Conservation (phyloP, 2,329 filamentous ascomycete species). For the Neonectria faginata region DNA sequence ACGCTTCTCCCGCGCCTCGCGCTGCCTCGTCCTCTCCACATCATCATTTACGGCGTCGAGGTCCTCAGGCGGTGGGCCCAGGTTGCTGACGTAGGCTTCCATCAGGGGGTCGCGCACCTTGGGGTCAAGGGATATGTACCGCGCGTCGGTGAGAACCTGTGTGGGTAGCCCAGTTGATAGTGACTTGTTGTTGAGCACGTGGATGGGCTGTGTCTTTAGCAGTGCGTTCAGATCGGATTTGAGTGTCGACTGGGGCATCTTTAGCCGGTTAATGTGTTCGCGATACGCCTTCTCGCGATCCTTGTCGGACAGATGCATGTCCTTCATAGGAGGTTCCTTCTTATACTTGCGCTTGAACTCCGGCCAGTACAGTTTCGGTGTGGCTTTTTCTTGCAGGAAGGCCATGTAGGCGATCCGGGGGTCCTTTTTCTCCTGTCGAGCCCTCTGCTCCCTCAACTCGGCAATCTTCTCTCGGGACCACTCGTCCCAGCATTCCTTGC, state of each 20-base stretch:
- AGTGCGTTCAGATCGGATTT: slow-evolving; percentile 77
- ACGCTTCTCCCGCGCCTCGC: slow-evolving; percentile 66
- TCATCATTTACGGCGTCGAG: slow-evolving; percentile 58
- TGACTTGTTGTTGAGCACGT: slow-evolving; percentile 70
- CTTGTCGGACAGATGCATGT: slow-evolving; percentile 76
- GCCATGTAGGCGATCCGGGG: slow-evolving; percentile 84
- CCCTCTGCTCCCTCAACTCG: slow-evolving; percentile 76
- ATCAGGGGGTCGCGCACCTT: slow-evolving; percentile 73
- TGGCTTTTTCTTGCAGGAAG: slow-evolving; percentile 84
- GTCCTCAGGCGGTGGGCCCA: slow-evolving; percentile 68
- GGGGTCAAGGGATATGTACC: slow-evolving; percentile 75
- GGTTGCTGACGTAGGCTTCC: slow-evolving; percentile 72
- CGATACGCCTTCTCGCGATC: slow-evolving; percentile 84
- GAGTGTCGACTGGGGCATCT: slow-evolving; percentile 72
- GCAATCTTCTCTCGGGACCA: slow-evolving; percentile 86
- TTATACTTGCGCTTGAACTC: slow-evolving; percentile 95
- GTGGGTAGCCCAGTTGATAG: slow-evolving; percentile 69
- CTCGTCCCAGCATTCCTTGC: slow-evolving; percentile 84
- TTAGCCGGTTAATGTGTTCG: slow-evolving; percentile 76
- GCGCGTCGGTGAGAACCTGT: slow-evolving; percentile 72
- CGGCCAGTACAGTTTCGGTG: slow-evolving; percentile 94
- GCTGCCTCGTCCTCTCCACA: slow-evolving; percentile 61
- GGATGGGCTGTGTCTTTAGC: slow-evolving; percentile 70
- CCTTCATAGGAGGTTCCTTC: slow-evolving; percentile 83
- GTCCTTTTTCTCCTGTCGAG: slow-evolving; percentile 82